Evolutionary conservation across 2,329 filamentous ascomycete species (phyloP).

Genomic region (Penicillium griseofulvum): DNA sequence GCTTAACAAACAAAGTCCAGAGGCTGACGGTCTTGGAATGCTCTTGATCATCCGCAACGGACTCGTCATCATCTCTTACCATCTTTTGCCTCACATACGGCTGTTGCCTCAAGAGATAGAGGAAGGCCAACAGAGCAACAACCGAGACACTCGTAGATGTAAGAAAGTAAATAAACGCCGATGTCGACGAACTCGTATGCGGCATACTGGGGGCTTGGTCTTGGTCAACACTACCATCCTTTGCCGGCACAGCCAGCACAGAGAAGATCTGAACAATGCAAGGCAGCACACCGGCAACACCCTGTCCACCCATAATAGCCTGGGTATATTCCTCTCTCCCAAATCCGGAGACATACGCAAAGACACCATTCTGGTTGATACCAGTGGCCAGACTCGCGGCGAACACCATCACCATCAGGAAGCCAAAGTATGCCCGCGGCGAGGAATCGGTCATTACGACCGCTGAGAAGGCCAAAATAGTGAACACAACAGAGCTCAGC

Average conservation of each 20-base stretch:
- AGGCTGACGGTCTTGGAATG: constrained; percentile 56
- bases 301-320: constrained; percentile 93
- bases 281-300: constrained; percentile 84
- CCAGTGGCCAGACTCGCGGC: constrained; percentile 76
- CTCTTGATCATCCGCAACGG: constrained; percentile 10
- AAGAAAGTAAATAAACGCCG: constrained; percentile 87
- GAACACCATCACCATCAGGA: constrained; percentile 79
- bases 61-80: constrained; percentile 14
- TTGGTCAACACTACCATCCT: constrained; percentile 33
- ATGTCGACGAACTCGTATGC: constrained; percentile 57
- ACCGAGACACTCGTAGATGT: constrained; percentile 77
- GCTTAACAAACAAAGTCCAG: constrained; percentile 67
- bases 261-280: constrained; percentile 82
- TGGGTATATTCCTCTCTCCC: constrained; percentile 87
- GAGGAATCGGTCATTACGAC: constrained; percentile 62
- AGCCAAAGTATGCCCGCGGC: constrained; percentile 69
- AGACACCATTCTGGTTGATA: constrained; percentile 88
- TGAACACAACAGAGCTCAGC: constrained; percentile 75
- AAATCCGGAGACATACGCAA: constrained; percentile 86
- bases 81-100: constrained; percentile 9
- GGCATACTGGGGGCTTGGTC: constrained; percentile 31
- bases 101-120: constrained; percentile 63
- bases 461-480: constrained; percentile 77
- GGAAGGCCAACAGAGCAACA: constrained; percentile 67
- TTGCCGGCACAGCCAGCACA: constrained; percentile 64